Percentiles rank a stretch among this genome's conserved stretches.
Conservation (phyloP, 345 rosid species). For the Hibiscus trionum region DNA sequence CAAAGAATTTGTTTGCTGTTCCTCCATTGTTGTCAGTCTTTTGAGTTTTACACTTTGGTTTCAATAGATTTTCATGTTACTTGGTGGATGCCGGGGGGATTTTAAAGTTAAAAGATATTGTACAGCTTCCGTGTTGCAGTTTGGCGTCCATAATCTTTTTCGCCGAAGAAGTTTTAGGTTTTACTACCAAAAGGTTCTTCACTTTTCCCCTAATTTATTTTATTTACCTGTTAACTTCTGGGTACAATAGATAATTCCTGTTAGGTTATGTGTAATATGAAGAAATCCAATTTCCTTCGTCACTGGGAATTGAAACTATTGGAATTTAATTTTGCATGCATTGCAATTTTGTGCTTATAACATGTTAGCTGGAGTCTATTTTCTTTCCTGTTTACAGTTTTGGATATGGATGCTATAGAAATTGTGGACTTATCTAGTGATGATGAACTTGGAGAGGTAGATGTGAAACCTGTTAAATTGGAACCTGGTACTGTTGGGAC, state of each 20-base stretch:
- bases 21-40: background rate
- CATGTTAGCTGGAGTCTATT: no score
- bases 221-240: background rate
- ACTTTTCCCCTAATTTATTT: background rate
- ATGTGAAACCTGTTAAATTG: slow-evolving; percentile 37
- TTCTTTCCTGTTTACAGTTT: background rate
- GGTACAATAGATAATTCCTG: no score
- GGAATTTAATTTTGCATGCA: background rate
- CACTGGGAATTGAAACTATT: no score
- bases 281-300: no score
- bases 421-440: slow-evolving; percentile 23
- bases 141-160: background rate
- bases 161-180: background rate
- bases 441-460: slow-evolving; percentile 26
- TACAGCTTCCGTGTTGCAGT: background rate
- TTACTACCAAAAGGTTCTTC: background rate
- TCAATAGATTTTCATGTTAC: background rate
- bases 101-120: background rate
- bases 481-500: slow-evolving; percentile 32
- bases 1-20: background rate
- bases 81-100: background rate
- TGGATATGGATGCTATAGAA: slow-evolving; percentile 29
- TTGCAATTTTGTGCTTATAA: background rate
- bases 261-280: no score
- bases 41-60: background rate